Base-by-base conservation (phyloP, 768 basidiomycete species). In the Dendrothele bispora region DNA sequence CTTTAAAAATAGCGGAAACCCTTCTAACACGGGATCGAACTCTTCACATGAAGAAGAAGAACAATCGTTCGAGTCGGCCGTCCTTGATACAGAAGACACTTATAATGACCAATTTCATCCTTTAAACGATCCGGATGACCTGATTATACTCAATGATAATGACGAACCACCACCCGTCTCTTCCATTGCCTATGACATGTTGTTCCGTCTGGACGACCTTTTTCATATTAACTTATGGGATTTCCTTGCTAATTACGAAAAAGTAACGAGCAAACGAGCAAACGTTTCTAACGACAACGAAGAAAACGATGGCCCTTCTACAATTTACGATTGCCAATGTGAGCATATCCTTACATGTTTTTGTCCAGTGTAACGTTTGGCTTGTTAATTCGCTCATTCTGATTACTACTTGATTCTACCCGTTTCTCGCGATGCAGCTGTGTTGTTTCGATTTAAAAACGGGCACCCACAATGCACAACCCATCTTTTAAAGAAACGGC, bases 391-490 rank as follows among this genome's bases (percentile, higher is more conserved):
- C n/a, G n/a, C n/a, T n/a, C n/a, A n/a, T n/a, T n/a, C n/a, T n/a
- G n/a, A n/a, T n/a, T n/a, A n/a, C n/a, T n/a, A n/a, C n/a, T n/a
- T n/a, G n/a, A n/a, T n/a, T n/a, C n/a, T n/a, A n/a, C n/a, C n/a
- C n/a, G n/a, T n/a, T n/a, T n/a, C n/a, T n/a, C n/a, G n/a, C n/a
- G n/a, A n/a, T n/a, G n/a, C n/a, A n/a, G n/a, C n/a, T n/a, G n/a
- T 36, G 18, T 50, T 35, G 34, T 25, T 50, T 3, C 5, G 20
- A 7, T 54, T 54, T 41, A 36, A 47, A 28, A 24, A n/a, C 21
- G 36, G 36, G n/a, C 36, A 38, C 21, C 36, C 36, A 7, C 7
- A 38, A 18, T 8, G 7, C 17, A 20, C n/a, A 7, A 38, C 36
- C 6, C 40, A 42, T 42, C 7, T 24, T 7, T 24, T 42, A 15